Percentiles rank a stretch among this genome's conserved stretches.
These are phyloP conservation scores for Daldinia sp. DNA, from an alignment of 2,329 filamentous ascomycete genomes.

Conservation along the genomic window DNA sequence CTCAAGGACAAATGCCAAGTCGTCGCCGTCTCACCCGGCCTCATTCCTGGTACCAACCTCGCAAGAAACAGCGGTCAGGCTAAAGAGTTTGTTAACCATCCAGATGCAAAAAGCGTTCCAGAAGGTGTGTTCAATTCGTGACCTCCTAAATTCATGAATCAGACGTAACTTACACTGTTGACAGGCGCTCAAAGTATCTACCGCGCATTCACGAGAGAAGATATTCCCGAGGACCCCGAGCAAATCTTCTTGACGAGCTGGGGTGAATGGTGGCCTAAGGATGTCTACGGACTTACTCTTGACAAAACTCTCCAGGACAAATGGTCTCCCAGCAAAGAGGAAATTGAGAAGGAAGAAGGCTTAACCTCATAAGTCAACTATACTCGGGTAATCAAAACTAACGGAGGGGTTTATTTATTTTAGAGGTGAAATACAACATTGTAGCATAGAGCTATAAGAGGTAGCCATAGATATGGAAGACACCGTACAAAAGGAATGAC, in stretches of 20 bases:
- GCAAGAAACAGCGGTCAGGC: constrained; percentile 41
- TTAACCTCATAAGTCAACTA: constrained; percentile 27
- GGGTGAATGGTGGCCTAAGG: constrained; percentile 67
- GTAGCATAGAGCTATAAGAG: too few species aligned
- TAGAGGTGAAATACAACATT: background rate
- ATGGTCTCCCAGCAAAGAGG: constrained; percentile 62
- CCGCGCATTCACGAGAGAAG: constrained; percentile 58
- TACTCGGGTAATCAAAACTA: background rate
- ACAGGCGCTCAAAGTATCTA: constrained; percentile 61
- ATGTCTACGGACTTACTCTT: constrained; percentile 56
- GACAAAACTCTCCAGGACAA: constrained; percentile 64
- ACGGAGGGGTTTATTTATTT: background rate
- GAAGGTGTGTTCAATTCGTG: constrained; percentile 55
- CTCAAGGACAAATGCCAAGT: constrained; percentile 59
- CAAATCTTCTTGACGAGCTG: constrained; percentile 67
- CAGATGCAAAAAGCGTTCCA: constrained; percentile 62
- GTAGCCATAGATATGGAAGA: too few species aligned
- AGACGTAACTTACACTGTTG: background rate
- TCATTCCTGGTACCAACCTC: constrained; percentile 63
- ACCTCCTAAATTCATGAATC: too few species aligned
- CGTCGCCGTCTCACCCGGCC: constrained; percentile 65
- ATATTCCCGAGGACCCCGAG: constrained; percentile 64
- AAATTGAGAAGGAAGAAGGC: constrained; percentile 61
- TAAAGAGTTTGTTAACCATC: constrained; percentile 49
- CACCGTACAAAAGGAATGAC: too few species aligned